Conservation (phyloP, 1,284 basidiomycete species). For the Wolfiporia cocos region DNA sequence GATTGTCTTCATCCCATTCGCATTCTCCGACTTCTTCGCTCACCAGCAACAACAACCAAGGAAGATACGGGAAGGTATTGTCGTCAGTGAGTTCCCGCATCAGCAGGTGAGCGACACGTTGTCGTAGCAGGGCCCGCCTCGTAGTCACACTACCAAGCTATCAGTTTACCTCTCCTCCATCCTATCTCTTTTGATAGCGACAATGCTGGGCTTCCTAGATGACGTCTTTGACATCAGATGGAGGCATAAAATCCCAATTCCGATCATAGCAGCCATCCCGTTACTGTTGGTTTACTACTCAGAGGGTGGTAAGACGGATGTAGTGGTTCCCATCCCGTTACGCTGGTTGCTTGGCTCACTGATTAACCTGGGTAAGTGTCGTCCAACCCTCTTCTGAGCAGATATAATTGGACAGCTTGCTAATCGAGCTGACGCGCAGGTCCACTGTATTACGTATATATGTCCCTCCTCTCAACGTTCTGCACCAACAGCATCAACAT, state of each 20-base stretch:
- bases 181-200: conserved; percentile 86
- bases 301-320: conserved; percentile 86
- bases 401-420: background rate
- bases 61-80: conserved; percentile 52
- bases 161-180: conserved; percentile 91
- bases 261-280: conserved; percentile 92
- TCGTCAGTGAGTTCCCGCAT: conserved; percentile 75
- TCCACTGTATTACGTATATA: conserved; percentile 94
- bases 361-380: conserved; percentile 76
- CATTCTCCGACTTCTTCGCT: conserved; percentile 71
- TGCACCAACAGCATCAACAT: conserved; percentile 99
- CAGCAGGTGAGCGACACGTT: conserved; percentile 56
- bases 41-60: conserved; percentile 34
- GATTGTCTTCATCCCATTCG: conserved; percentile 86
- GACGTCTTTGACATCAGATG: conserved; percentile 99
- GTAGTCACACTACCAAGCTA: conserved; percentile 41
- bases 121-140: conserved; percentile 3
- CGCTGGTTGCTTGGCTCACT: conserved; percentile 70
- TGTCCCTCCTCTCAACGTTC: conserved; percentile 94
- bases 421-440: conserved; percentile 39
- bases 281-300: conserved; percentile 96
- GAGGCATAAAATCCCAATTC: conserved; percentile 97
- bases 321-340: conserved; percentile 88
- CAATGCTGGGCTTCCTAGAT: conserved; percentile 93
- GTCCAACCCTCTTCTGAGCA: background rate